Evolutionary conservation across 441 rosid genomes (phyloP), one percentile per base, ranked within the genome.

Genomic region (Jatropha multifida): DNA sequence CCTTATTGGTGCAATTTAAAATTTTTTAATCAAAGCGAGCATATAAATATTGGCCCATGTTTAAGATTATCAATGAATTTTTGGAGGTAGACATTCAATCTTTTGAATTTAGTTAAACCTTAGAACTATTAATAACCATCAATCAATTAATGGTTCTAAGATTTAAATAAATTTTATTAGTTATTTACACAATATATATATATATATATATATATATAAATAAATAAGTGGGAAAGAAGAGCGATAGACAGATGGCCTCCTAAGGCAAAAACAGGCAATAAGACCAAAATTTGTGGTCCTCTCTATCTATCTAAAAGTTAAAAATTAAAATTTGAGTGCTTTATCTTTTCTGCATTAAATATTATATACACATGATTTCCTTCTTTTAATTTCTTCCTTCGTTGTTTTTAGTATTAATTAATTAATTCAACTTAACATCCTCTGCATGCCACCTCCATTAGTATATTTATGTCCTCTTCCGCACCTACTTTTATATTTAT

Each of bases 371-470:
- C 20, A 60, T 27, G 13, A 37, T 37, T 37, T 37, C 41, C 46
- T 10, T 70, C 27, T 42, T 37, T 32, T 51, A 20, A 37, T 37
- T 37, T 37, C 41, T 69, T 27, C 9, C 46, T 10, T 70, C 27
- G 38, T 38, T 63, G 26, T 71, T 40, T 58, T n/a, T 44, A 20
- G n/a, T 41, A 20, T 58, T 14, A 56, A 71, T 70, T 9, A 51
- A 51, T 56, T 56, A 23, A 23, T 23, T 23, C 65, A 59, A 41
- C 66, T 41, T n/a, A 71, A 59, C 66, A 71, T 71, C 65, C 74
- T 71, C 74, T 59, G 42, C 74, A 23, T 23, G 23, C 23, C 65
- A 42, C 42, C 52, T 26, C 40, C 18, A 18, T 56, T 56, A 6
- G 18, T 56, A 5, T 18, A 7, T 18, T 17, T 26, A 51, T 51